Evolutionary conservation across 2,329 filamentous ascomycete genomes (phyloP), one percentile per base, ranked within the genome.

Genomic region (Trichoderma breve): DNA sequence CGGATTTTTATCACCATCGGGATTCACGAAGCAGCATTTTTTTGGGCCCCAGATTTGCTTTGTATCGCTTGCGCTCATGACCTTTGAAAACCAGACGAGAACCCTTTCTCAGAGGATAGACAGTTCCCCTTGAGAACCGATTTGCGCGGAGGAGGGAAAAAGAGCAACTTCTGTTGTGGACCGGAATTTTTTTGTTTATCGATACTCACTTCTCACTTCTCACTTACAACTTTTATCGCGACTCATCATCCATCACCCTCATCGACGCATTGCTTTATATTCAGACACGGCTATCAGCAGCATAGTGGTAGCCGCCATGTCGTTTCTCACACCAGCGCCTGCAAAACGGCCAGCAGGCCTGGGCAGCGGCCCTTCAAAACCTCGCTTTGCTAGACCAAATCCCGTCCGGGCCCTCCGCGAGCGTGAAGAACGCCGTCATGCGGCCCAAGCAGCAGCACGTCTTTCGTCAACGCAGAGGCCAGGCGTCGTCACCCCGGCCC

Each of bases 341-440:
- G 79, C 34, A 84, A 82, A 76, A 79, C 79, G 74, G 74, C 76
- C 61, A 75, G 73, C 60, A 75, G 73, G 71, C 73, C 77, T 57
- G 76, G 78, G 77, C 71, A 72, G 69, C 73, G 75, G 70, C 69
- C 74, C 75, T 58, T 78, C 76, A 73, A 83, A 80, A 81, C 84
- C 80, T 39, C 82, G 80, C 73, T 85, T 83, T 71, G 80, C 80
- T 74, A 78, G 84, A 57, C 78, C 85, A n/a, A 86, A 86, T 70
- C 81, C 84, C 24, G 81, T 84, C 73, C 84, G 86, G 70, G 86
- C 86, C 61, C 84, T 88, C 78, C 84, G 86, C 67, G 86, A 88
- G 75, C 84, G 84, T 51, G 83, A 85, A 74, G 84, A 85, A 77
- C 82, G 83, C 21, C 83, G 83, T 65, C 80, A 82, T 73, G 82